Conservation (phyloP, 2,329 filamentous ascomycete species). For the Aureobasidium sp. region DNA sequence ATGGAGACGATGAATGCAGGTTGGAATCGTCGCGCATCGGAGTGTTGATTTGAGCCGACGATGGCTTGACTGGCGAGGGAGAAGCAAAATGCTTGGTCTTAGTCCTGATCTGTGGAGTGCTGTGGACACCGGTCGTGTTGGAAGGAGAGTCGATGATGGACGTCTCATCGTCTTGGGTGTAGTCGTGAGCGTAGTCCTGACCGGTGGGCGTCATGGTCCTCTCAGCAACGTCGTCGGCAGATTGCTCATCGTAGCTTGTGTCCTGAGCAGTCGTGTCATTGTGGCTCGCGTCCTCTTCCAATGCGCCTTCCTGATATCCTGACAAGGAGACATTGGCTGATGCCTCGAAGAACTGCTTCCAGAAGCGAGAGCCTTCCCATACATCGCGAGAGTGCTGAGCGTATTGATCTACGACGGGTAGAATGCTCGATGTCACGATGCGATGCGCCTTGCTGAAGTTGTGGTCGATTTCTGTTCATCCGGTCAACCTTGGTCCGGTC, state of each 20-base stretch:
- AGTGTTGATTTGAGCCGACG: slow-evolving; percentile 17
- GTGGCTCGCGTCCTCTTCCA: slow-evolving; percentile 47
- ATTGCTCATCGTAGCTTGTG: slow-evolving; percentile 9
- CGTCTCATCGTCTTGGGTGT: slow-evolving; percentile 36
- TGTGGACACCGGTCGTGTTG: slow-evolving; percentile 39
- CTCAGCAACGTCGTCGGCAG: slow-evolving; percentile 20
- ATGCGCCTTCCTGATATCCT: slow-evolving; percentile 75
- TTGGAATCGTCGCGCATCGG: background rate
- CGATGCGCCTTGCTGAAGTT: slow-evolving; percentile 97
- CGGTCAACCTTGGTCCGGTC: background rate
- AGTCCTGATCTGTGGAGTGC: slow-evolving; percentile 44
- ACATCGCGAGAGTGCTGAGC: slow-evolving; percentile 87
- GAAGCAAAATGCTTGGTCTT: background rate
- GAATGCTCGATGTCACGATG: slow-evolving; percentile 87
- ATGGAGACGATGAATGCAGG: slow-evolving; percentile 38
- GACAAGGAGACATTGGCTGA: slow-evolving; percentile 95
- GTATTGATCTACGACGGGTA: slow-evolving; percentile 92
- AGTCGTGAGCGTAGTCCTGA: slow-evolving; percentile 20
- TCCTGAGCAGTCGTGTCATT: slow-evolving; percentile 20
- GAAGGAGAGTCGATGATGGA: slow-evolving; percentile 57
- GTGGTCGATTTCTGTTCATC: slow-evolving; percentile 75
- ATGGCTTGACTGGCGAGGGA: slow-evolving; percentile 15
- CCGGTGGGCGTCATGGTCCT: slow-evolving; percentile 29
- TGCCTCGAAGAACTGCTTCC: slow-evolving; percentile 99
- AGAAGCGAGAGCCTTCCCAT: slow-evolving; percentile 89